These are phyloP conservation scores for Paramecium octaurelia DNA, from an alignment of 73 alveolate species.

Conservation along the genomic window DNA sequence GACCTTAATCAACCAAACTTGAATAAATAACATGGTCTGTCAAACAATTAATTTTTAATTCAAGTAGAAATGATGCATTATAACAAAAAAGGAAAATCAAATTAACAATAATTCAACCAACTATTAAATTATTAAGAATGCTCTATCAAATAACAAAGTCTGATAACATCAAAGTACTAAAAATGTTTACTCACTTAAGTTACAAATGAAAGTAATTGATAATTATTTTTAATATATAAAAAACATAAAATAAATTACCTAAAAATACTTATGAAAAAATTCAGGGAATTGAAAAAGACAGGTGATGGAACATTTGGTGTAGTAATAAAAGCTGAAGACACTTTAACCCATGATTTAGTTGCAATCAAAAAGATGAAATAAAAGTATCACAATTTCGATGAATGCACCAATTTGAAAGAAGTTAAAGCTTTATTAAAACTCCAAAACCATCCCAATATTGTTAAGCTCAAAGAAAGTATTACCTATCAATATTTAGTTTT, in stretches of 20 bases:
- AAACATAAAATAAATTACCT: background rate
- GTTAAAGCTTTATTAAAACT: constrained; percentile 83
- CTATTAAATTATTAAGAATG: background rate
- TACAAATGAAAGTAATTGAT: background rate
- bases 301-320: constrained; percentile 97
- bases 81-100: no score
- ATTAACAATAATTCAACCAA: no score
- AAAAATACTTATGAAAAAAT: constrained; percentile 75
- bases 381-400: constrained; percentile 87
- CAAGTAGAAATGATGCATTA: background rate
- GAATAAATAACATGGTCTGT: background rate
- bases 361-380: constrained; percentile 92
- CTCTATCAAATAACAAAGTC: no score
- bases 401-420: constrained; percentile 88
- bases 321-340: constrained; percentile 81
- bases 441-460: constrained; percentile 76
- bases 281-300: constrained; percentile 75
- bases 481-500: constrained; percentile 11
- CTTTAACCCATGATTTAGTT: constrained; percentile 78
- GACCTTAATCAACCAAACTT: background rate
- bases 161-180: background rate
- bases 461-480: constrained; percentile 88
- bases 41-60: background rate
- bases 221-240: background rate
- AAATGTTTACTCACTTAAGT: background rate